Evolutionary conservation across 495 filamentous ascomycete genomes (phyloP), one percentile per base, ranked within the genome.

Genomic region (Penicillium odoratum): DNA sequence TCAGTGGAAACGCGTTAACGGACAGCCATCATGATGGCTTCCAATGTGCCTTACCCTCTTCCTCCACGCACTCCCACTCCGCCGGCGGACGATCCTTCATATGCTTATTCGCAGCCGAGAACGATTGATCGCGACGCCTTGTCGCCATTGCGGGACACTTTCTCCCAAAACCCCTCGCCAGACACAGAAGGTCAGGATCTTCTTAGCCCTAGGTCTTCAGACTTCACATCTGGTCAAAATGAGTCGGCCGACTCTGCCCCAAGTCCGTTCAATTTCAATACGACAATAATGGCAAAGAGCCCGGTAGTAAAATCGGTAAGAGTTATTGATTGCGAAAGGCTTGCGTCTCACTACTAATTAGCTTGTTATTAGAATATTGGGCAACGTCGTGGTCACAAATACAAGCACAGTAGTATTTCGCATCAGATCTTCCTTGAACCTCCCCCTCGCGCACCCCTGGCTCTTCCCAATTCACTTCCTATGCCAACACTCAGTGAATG

Each of bases 361-460:
- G 30, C 31, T 8, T 33, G 48, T 1, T 46, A 33, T 43, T 40
- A 90, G 85, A 88, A 85, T 58, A 84, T 97, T 64, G 94, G 93
- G 60, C 92, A 96, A 71, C 85, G 94, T 55, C 88, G 93, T 53
- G 94, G 94, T 30, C 94, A 98, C 78, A 92, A 94, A 68, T 98
- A 98, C 82, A 96, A 97, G 62, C 94, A 98, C 78, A 93, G 89
- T 69, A 94, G 90, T 65, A 91, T 98, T 50, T 96, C 91, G 21
- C 93, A 97, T 69, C 91, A 96, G 70, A 93, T 98, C 69, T 96
- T 98, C 77, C 89, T 95, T 63, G 91, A 97, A 69, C 94, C 94
- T n/a, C 86, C 91, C 3, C 89, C 88, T 4, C 83, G 92, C 36
- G 88, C 93, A 3, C 94, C 94, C 0, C 83, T 97, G 26, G 88